These are phyloP conservation scores for Peronosclerospora sorghi DNA, from an alignment of 352 stramenopile species.

Conservation along the genomic window DNA sequence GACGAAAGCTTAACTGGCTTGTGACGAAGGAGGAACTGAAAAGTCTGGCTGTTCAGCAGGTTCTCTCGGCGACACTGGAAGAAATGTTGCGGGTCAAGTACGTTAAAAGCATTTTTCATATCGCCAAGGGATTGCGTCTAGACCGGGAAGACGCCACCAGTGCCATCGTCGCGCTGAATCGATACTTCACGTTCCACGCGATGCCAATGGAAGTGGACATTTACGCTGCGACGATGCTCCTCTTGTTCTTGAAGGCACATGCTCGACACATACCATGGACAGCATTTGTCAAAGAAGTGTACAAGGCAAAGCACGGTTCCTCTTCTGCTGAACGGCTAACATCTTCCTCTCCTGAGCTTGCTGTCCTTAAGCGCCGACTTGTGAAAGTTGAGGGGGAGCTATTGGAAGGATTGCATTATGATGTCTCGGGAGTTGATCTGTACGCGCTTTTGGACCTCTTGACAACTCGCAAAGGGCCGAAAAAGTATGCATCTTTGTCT, in stretches of 20 bases:
- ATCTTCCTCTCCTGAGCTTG: constrained; percentile 35
- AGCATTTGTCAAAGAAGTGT: constrained; percentile 62
- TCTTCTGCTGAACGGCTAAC: constrained; percentile 10
- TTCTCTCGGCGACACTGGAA: constrained; percentile 56
- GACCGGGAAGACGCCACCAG: constrained; percentile 63
- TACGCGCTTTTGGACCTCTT: constrained; percentile 66
- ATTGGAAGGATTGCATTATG: constrained; percentile 65
- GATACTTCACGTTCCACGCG: constrained; percentile 64
- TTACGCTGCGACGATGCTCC: constrained; percentile 53
- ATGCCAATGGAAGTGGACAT: constrained; percentile 66
- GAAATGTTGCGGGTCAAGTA: constrained; percentile 52
- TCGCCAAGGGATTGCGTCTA: constrained; percentile 48
- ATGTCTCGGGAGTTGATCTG: constrained; percentile 57
- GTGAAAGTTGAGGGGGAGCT: constrained; percentile 47
- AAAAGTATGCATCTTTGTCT: constrained; percentile 20
- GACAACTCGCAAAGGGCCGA: constrained; percentile 33
- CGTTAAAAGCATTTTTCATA: constrained; percentile 47
- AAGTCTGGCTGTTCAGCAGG: constrained; percentile 48
- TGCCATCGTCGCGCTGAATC: constrained; percentile 65
- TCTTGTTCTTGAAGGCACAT: constrained; percentile 70
- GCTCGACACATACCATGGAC: constrained; percentile 43
- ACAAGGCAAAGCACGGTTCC: constrained; percentile 40
- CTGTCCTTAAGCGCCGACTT: constrained; percentile 41
- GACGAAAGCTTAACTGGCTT: constrained; percentile 66
- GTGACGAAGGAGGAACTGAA: constrained; percentile 42